A percentile compares a stretch with the other conserved stretches of the same genome.
These are phyloP conservation scores for Penicillium longicatenatum DNA, from an alignment of 495 filamentous ascomycete species.

Conservation along the genomic window DNA sequence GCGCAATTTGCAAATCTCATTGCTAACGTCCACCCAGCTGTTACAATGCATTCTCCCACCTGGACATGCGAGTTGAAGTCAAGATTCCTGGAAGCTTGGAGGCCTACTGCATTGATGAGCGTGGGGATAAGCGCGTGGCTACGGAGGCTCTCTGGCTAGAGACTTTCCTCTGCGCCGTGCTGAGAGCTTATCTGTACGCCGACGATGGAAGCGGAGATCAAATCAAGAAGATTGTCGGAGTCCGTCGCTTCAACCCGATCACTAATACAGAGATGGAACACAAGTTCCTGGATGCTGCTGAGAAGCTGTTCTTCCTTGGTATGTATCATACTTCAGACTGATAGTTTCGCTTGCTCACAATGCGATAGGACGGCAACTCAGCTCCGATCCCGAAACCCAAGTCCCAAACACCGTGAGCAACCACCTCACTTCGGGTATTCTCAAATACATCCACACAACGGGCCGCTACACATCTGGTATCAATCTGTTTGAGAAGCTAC, in stretches of 20 bases:
- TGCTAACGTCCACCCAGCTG: conserved; percentile 60
- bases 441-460: conserved; percentile 97
- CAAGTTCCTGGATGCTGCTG: conserved; percentile 91
- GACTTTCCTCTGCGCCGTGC: conserved; percentile 91
- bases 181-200: conserved; percentile 93
- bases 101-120: conserved; percentile 94
- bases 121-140: conserved; percentile 88
- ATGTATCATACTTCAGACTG: conserved; percentile 13
- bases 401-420: conserved; percentile 98
- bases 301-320: conserved; percentile 94
- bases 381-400: conserved; percentile 95
- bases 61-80: conserved; percentile 98
- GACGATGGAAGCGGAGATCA: conserved; percentile 90
- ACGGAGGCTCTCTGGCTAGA: conserved; percentile 95
- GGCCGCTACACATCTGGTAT: conserved; percentile 94
- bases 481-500: conserved; percentile 96
- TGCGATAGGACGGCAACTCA: conserved; percentile 80
- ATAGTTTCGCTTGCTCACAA: conserved; percentile 24
- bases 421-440: conserved; percentile 83
- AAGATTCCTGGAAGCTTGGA: conserved; percentile 94
- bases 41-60: conserved; percentile 98
- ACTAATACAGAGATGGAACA: conserved; percentile 97
- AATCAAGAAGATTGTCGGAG: conserved; percentile 91
- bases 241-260: conserved; percentile 93
- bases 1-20: conserved; percentile 14